Base-by-base conservation (phyloP, 1,284 basidiomycete genomes). In the Amanita bisporigera region DNA sequence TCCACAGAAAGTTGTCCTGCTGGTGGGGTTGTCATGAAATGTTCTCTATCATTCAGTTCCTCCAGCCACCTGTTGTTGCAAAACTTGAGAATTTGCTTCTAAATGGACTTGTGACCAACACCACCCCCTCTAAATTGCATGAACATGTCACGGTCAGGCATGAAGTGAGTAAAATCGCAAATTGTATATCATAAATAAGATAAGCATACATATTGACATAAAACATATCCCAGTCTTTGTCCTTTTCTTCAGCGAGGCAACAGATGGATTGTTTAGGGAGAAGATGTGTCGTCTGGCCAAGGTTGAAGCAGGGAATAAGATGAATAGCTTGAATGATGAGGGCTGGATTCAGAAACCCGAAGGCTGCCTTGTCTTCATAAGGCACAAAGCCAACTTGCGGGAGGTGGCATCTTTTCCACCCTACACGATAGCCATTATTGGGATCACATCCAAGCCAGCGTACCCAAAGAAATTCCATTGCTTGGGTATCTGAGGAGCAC, bases 281-380 rank as follows among this genome's bases (percentile, higher is more conserved):
- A 7, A 73, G 54, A 1, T 70, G 67, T 0, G 21, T 29, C 0
- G 78, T 82, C 0, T 50, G 52, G 6, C 78, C 80, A 52, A 71
- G 43, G 3, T 26, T 17, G 66, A 82, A 83, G 0, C 70, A 74
- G 7, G 81, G 82, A 36, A 83, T 77, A 1, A 83, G 67, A 65
- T 84, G 83, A 26, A 70, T 71, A 0, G 72, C 79, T 6, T 75
- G 74, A 24, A 84, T 71, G 47, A 84, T 72, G 4, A 76, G 68
- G 0, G 65, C 49, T 0, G 83, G 83, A 67, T 83, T 77, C 4
- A 84, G 65, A 67, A 85, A 85, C 7, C 81, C 78, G 71, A 83
- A 85, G 2, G 82, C 76, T 17, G 69, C 67, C 0, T 68, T 57
- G 54, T 81, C 74, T 7, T 67, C 65, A 1, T 67, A 70, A 6